Base-by-base conservation (phyloP, 352 stramenopile species). In the Pythium aristosporum region DNA sequence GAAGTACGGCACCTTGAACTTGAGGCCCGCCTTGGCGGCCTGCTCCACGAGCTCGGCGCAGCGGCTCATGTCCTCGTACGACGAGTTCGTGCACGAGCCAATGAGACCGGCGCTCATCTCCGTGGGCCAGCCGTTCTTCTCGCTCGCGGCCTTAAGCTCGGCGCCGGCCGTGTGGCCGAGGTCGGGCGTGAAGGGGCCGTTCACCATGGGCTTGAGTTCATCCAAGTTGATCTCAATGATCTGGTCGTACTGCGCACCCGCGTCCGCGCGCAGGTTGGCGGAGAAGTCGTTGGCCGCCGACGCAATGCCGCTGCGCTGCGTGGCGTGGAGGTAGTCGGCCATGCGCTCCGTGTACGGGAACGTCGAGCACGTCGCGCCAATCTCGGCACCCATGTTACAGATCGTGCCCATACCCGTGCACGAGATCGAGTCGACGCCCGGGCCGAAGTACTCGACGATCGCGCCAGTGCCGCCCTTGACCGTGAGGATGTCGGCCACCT, bases 351-450 rank as follows among this genome's bases (percentile, higher is more conserved):
- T 96, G 85, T 95, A 98, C 6, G 90, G 90, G 85, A 98, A 98
- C 28, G 89, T 98, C 46, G 92, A 97, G 82, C 88, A 97, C 53
- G 92, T 98, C 49, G 92, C 92, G 50, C 92, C 92, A 61, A 98
- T 97, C 69, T 98, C 92, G 23, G 92, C 92, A 79, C 92, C 92
- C 92, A 98, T 98, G 85, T 98, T 98, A 89, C 88, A 96, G 73
- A 98, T 98, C 71, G 92, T 98, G 62, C 87, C 92, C 89, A 97
- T 97, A 69, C 90, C 92, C 69, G 92, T 98, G 85, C 90, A 97
- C 65, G 88, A 97, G 65, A 98, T 97, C 57, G 86, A 96, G 57
- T 97, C 90, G 5, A 97, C 88, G 73, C 92, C 92, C n/a, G 82
- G 80, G 47, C 92, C 92, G 51, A 96, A 97, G 85, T 98, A 98